Conservation (phyloP, 352 stramenopile species). For the Pythium guiyangense region DNA sequence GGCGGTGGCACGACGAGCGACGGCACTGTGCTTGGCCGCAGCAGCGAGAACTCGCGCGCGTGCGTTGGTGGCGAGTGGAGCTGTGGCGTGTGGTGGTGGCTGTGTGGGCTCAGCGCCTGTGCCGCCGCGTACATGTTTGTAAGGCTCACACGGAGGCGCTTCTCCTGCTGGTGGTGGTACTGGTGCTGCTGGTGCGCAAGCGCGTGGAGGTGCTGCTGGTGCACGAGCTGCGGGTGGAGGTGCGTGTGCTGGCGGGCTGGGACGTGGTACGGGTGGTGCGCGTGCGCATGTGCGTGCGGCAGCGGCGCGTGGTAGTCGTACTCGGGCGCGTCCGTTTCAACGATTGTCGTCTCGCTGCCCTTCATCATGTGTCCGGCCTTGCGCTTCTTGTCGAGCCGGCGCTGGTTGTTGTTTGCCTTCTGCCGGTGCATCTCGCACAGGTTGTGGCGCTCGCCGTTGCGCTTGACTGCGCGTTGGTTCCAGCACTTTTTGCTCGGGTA, state of each 20-base stretch:
- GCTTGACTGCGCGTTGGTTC: conserved; percentile 75
- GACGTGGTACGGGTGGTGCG: neutral
- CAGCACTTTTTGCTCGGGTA: conserved; percentile 84
- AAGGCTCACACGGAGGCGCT: conserved; percentile 9
- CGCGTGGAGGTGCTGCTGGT: conserved; percentile 2
- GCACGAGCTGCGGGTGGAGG: neutral
- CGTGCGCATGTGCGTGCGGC: neutral
- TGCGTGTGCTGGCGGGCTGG: neutral
- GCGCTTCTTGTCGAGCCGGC: conserved; percentile 70
- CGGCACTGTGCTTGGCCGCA: conserved; percentile 1
- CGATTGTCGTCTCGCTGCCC: neutral
- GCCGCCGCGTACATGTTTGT: conserved; percentile 11
- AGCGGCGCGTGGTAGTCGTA: conserved; percentile 5
- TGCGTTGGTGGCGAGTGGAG: neutral
- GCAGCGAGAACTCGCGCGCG: conserved; percentile 4
- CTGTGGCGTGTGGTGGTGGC: neutral
- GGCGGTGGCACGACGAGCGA: neutral
- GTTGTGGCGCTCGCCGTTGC: conserved; percentile 80
- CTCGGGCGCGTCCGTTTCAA: conserved; percentile 1
- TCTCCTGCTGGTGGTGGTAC: conserved; percentile 9
- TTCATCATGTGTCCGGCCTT: conserved; percentile 37
- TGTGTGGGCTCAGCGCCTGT: conserved; percentile 8
- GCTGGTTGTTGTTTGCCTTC: conserved; percentile 81
- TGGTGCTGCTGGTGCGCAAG: conserved; percentile 2
- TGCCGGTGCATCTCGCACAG: conserved; percentile 83